Evolutionary conservation across 257 asterid species (phyloP).

Genomic region (Solanum neorickii): DNA sequence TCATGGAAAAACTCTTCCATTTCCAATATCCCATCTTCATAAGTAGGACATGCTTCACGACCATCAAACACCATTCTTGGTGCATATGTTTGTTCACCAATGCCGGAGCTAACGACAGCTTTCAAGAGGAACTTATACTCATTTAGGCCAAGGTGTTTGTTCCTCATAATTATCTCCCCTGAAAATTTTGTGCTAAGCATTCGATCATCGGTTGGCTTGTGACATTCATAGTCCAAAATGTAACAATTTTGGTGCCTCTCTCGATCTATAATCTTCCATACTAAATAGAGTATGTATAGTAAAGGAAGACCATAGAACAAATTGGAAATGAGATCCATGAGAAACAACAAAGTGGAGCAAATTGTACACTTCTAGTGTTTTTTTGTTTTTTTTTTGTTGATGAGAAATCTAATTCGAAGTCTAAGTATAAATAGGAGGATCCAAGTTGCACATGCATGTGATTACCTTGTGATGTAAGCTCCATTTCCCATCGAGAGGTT

Average conservation of each 20-base stretch:
- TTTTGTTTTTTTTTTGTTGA: not conserved
- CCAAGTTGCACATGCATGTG: not conserved
- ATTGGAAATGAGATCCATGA: conserved; percentile 30
- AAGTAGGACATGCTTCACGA: conserved; percentile 46
- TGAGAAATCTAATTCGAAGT: not conserved
- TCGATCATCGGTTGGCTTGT: conserved; percentile 42
- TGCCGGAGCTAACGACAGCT: conserved; percentile 80
- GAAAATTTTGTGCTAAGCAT: conserved; percentile 42
- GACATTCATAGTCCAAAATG: conserved; percentile 66
- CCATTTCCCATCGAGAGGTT: no score
- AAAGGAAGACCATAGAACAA: conserved; percentile 29
- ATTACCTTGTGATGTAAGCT: not conserved
- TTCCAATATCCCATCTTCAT: conserved; percentile 41
- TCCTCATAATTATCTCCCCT: conserved; percentile 57
- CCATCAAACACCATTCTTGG: conserved; percentile 60
- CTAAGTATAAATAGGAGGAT: not conserved
- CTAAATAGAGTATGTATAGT: conserved; percentile 15
- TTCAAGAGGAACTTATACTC: conserved; percentile 74
- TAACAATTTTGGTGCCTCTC: conserved; percentile 42
- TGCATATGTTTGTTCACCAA: conserved; percentile 83
- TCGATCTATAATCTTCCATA: conserved; percentile 11
- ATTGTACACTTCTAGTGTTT: no score
- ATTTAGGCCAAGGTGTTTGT: conserved; percentile 56
- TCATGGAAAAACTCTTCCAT: conserved; percentile 68
- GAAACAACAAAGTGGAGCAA: not conserved